Percentiles rank a stretch among this genome's conserved stretches.
These are phyloP conservation scores for Ostreobium quekettii DNA, from an alignment of 139 green algal species.

Conservation along the genomic window DNA sequence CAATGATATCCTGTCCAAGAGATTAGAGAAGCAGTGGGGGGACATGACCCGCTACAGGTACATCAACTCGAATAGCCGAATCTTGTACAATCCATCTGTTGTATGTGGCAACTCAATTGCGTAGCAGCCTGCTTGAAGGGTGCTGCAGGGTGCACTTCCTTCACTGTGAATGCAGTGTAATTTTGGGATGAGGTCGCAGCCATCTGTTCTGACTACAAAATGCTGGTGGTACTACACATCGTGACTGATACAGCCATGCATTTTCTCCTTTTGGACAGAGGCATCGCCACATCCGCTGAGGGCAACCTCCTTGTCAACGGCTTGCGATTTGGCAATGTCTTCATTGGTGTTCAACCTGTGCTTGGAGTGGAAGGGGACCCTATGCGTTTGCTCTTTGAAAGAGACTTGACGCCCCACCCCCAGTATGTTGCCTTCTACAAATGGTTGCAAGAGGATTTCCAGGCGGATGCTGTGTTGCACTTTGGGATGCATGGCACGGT, in stretches of 20 bases:
- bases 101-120: no score
- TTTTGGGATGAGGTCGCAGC: no score
- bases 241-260: background rate
- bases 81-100: no score
- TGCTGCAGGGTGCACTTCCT: no score
- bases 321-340: slow-evolving; percentile 87
- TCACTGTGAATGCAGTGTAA: no score
- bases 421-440: slow-evolving; percentile 95
- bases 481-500: slow-evolving; percentile 98
- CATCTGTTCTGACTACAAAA: slow-evolving; percentile 7
- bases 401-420: slow-evolving; percentile 95
- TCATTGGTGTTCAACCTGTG: slow-evolving; percentile 83
- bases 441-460: slow-evolving; percentile 68
- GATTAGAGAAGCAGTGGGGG: slow-evolving; percentile 87
- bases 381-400: slow-evolving; percentile 95
- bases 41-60: slow-evolving; percentile 8
- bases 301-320: slow-evolving; percentile 48
- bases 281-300: slow-evolving; percentile 22
- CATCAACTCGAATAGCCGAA: no score
- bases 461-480: slow-evolving; percentile 84
- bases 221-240: slow-evolving; percentile 7
- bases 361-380: slow-evolving; percentile 95
- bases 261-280: background rate
- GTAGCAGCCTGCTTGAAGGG: no score
- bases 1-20: slow-evolving; percentile 59